phyloP scores from a whole-genome alignment of 805 yeast species.

The Candida pini region DNA sequence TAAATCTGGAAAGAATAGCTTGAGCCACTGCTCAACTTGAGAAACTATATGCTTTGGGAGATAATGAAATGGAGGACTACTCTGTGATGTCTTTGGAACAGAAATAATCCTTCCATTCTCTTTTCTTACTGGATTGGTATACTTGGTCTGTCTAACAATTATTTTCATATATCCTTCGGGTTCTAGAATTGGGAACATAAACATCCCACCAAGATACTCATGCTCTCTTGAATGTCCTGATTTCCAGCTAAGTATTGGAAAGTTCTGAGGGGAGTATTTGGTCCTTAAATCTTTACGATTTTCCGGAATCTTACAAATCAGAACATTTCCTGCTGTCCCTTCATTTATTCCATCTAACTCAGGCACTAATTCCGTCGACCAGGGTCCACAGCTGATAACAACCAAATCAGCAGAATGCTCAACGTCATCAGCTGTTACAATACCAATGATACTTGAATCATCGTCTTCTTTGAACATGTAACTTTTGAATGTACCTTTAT shows the following conservation, averaged over 20 bases:
- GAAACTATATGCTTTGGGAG: constrained; percentile 23
- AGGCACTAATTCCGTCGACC: constrained; percentile 28
- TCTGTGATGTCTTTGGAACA: constrained; percentile 26
- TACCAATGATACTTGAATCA: constrained; percentile 22
- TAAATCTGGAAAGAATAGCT: constrained; percentile 25
- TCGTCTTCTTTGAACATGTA: constrained; percentile 14
- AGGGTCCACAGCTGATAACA: constrained; percentile 28
- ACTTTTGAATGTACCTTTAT: constrained; percentile 23
- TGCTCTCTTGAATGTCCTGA: constrained; percentile 27
- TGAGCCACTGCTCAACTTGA: constrained; percentile 24
- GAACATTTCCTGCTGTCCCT: constrained; percentile 33
- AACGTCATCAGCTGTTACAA: constrained; percentile 23
- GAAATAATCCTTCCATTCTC: constrained; percentile 23
- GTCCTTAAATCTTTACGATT: constrained; percentile 28
- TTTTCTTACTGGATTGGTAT: constrained; percentile 25
- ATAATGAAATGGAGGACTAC: constrained; percentile 17
- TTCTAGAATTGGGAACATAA: constrained; percentile 30
- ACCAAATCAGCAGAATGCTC: constrained; percentile 21
- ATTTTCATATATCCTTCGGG: constrained; percentile 33
- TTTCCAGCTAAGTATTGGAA: constrained; percentile 34
- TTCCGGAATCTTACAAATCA: constrained; percentile 31
- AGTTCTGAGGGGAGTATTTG: constrained; percentile 29
- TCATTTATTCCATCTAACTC: constrained; percentile 33
- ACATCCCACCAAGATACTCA: constrained; percentile 27
- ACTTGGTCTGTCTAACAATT: constrained; percentile 32